Base-by-base conservation (phyloP, 2,329 filamentous ascomycete genomes). In the Penicillium sp. region DNA sequence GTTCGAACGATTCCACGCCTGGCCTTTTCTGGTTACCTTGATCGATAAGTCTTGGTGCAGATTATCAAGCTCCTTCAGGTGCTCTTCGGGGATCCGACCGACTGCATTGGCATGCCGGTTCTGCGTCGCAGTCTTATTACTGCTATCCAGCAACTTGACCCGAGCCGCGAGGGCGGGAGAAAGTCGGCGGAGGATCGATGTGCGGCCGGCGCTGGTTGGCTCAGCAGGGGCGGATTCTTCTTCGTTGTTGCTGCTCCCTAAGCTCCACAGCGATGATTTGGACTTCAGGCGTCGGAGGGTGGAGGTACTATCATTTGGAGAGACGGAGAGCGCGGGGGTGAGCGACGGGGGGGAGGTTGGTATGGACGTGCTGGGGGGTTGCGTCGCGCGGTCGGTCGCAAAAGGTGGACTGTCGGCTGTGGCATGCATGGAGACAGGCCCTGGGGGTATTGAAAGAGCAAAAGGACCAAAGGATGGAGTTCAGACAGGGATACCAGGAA, bases 131-230 rank as follows among this genome's bases (percentile, higher is more conserved):
- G 59, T 35, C 52, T 71, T 72, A 50, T 60, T 65, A 50, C 66
- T 72, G 32, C 72, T 67, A 67, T 76, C 73, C 23, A 77, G 63
- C 29, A 73, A 57, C 56, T 75, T 77, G 50, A 77, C 72, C 45
- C 74, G 72, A 46, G 74, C 74, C 10, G 74, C 74, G 12, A 77
- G 65, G 21, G 72, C 72, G 46, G 74, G 74, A 39, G 74, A 77
- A 42, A 77, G 62, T 18, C 73, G 72, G 55, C 74, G 73, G 47
- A 76, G 69, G 57, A 77, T 71, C 23, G 70, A 73, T 21, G 71
- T 59, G 21, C 66, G 69, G 32, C 65, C 60, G 23, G 62, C 57
- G 13, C 52, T 58, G n/a, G 52, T 53, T 10, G 60, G 49, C 21
- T 66, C 61, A 34, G 59, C 52, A 12, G 50, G 49, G 15, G 51